A percentile compares a stretch with the other conserved stretches of the same genome.
Evolutionary conservation across 1,139 yeast genomes (phyloP).

Genomic region (Scheffersomyces quercinus): DNA sequence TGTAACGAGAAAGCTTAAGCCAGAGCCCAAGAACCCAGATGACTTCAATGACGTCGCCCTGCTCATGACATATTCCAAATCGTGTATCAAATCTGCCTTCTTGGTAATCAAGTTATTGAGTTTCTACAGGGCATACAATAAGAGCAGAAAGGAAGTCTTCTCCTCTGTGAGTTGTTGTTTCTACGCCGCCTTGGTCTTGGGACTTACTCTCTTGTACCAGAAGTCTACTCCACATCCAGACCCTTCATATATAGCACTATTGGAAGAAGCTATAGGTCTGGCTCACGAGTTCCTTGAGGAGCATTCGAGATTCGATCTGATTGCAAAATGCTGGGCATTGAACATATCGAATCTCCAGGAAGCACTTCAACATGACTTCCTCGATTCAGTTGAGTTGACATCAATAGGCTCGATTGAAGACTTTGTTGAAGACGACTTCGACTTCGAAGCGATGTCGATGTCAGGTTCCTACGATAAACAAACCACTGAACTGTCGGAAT

Average conservation of each 20-base stretch:
- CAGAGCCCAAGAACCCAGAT: constrained; percentile 2
- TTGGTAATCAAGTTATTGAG: constrained; percentile 34
- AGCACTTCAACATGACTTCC: neutral
- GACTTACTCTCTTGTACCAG: constrained; percentile 14
- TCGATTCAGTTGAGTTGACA: too few species aligned
- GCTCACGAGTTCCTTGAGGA: constrained; percentile 9
- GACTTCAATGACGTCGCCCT: constrained; percentile 15
- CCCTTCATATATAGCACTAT: constrained; percentile 8
- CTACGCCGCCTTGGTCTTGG: constrained; percentile 14
- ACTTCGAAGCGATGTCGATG: neutral
- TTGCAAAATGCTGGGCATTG: neutral
- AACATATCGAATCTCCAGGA: neutral
- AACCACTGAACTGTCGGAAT: neutral
- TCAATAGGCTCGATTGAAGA: neutral
- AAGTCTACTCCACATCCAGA: constrained; percentile 10
- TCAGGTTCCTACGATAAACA: neutral
- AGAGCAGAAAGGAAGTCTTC: constrained; percentile 14
- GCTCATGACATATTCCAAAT: constrained; percentile 26
- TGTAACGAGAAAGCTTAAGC: constrained; percentile 2
- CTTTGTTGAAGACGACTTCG: neutral
- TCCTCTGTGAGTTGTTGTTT: constrained; percentile 16
- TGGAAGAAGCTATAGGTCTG: constrained; percentile 11
- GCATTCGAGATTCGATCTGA: neutral
- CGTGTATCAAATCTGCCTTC: constrained; percentile 38
- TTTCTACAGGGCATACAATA: constrained; percentile 14